A percentile compares a stretch with the other conserved stretches of the same genome.
These are phyloP conservation scores for Acorus gramineus DNA, from an alignment of 106 monocot species.

Conservation along the genomic window DNA sequence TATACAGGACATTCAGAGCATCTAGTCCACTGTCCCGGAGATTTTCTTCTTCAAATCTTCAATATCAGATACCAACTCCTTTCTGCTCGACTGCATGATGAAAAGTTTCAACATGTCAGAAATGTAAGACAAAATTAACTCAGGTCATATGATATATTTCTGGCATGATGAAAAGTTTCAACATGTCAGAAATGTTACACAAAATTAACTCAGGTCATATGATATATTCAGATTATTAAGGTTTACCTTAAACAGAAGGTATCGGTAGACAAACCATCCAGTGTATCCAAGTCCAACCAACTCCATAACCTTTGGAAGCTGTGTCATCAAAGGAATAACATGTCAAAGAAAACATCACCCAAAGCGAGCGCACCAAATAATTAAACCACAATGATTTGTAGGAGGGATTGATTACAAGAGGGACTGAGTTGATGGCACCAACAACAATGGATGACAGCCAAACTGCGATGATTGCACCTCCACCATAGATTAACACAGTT, in stretches of 20 bases:
- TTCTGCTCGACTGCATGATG: conserved; percentile 40
- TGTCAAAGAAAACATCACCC: background rate
- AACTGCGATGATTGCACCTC: conserved; percentile 78
- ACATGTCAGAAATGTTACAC: background rate
- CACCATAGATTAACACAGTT: conserved; percentile 80
- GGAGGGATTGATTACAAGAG: conserved; percentile 52
- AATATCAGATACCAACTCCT: conserved; percentile 40
- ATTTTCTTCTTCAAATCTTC: conserved; percentile 55
- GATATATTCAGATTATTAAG: background rate
- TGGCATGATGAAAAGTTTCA: background rate
- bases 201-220: background rate
- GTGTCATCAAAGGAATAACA: conserved; percentile 7
- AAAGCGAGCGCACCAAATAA: too few relatives aligned
- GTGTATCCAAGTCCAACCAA: conserved; percentile 91
- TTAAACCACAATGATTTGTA: too few relatives aligned
- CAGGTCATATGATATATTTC: background rate
- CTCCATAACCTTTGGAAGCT: conserved; percentile 84
- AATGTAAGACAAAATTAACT: background rate
- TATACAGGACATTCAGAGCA: conserved; percentile 1
- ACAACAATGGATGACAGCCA: conserved; percentile 84
- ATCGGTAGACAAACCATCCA: conserved; percentile 93
- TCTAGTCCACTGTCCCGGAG: conserved; percentile 34
- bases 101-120: too few relatives aligned
- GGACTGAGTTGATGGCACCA: conserved; percentile 90
- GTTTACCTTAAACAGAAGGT: conserved; percentile 85